Evolutionary conservation across 495 filamentous ascomycete genomes (phyloP).

Genomic region (Chaetomium cochliodes): DNA sequence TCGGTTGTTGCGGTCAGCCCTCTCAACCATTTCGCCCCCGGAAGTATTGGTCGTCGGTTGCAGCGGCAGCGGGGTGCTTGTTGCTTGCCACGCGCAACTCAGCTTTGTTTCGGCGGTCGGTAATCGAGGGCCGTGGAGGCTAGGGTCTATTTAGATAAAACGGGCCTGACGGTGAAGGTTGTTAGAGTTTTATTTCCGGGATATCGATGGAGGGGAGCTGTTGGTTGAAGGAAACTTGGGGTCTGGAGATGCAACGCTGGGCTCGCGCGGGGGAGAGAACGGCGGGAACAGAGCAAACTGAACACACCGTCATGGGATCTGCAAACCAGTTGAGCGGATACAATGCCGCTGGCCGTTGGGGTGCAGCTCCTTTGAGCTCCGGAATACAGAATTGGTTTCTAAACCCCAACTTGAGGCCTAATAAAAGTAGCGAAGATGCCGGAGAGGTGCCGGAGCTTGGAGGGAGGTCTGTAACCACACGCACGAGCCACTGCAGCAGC

Average conservation of each 20-base stretch:
- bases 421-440: background rate
- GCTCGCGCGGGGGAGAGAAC: background rate
- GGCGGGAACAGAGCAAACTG: no score
- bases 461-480: background rate
- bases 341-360: background rate
- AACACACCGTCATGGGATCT: slow-evolving; percentile 4
- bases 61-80: background rate
- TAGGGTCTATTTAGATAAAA: background rate
- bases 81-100: background rate
- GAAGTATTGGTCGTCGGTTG: slow-evolving; percentile 16
- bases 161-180: background rate
- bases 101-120: background rate
- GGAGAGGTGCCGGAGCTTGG: background rate
- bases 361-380: background rate
- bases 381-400: background rate
- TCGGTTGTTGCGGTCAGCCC: background rate
- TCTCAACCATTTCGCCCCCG: slow-evolving; percentile 21
- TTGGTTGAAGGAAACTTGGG: background rate
- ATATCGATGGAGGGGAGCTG: background rate
- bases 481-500: no score
- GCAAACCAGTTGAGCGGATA: background rate
- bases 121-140: background rate
- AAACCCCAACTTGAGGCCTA: background rate
- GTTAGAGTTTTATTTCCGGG: background rate
- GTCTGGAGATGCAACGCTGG: slow-evolving; percentile 4